Conservation (phyloP, 225 moss, liverwort and hornwort species). For the Sphagnum contortum region DNA sequence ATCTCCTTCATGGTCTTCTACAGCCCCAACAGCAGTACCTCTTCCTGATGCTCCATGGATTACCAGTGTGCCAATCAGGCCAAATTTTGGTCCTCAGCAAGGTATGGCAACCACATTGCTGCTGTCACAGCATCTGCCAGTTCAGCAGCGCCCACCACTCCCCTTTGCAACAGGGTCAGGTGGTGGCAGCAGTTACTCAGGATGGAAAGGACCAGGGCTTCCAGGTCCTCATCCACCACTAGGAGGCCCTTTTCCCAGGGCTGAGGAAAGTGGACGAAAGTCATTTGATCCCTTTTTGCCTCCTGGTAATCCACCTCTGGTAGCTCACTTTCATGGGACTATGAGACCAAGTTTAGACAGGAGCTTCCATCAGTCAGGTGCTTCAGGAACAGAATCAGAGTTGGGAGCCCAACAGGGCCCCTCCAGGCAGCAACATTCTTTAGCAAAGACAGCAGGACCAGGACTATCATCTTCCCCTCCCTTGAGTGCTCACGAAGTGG, state of each 20-base stretch:
- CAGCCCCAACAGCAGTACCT: not conserved
- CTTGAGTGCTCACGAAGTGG: slow-evolving; percentile 6
- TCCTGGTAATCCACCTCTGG: not conserved
- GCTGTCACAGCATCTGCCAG: not conserved
- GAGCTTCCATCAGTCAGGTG: not conserved
- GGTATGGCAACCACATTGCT: slow-evolving; percentile 9
- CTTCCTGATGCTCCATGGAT: not conserved
- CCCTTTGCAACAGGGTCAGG: not conserved
- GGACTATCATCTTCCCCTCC: not conserved
- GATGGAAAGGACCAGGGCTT: not conserved
- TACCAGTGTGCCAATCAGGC: not conserved
- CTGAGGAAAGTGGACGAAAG: slow-evolving; percentile 1
- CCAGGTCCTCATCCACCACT: slow-evolving; percentile 1
- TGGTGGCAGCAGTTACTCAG: not conserved
- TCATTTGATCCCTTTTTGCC: slow-evolving; percentile 6
- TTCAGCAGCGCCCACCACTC: slow-evolving; percentile 1
- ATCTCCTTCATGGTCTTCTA: not conserved
- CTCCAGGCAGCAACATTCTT: slow-evolving; percentile 6
- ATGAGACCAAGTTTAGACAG: not conserved
- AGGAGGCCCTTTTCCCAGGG: not conserved
- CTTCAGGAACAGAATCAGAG: too few relatives aligned
- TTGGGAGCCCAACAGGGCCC: not conserved
- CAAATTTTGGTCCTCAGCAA: slow-evolving; percentile 9
- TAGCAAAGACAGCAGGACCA: not conserved
- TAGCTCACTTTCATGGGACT: not conserved